These are phyloP conservation scores for Leccinum longicurvipes DNA, from an alignment of 768 basidiomycete genomes.

Conservation along the genomic window DNA sequence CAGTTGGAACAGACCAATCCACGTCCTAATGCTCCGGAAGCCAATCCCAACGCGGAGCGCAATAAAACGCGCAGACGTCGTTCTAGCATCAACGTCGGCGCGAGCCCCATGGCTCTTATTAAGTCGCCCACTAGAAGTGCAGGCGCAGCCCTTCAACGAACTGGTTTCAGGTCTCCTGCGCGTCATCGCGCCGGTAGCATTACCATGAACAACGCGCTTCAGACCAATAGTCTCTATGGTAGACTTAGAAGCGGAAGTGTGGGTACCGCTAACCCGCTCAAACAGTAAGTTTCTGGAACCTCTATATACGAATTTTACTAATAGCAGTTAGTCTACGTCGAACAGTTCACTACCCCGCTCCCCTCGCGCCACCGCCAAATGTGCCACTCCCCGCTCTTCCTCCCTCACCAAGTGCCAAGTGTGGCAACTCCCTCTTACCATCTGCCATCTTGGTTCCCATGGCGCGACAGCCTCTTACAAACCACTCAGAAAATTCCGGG, in stretches of 20 bases:
- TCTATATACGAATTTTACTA: constrained; percentile 1
- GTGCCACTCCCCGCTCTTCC: constrained; percentile 30
- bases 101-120: constrained; percentile 54
- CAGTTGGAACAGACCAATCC: constrained; percentile 25
- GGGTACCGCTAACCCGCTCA: constrained; percentile 29
- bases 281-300: constrained; percentile 29
- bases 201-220: constrained; percentile 31
- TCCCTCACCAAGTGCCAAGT: constrained; percentile 19
- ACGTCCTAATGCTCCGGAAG: constrained; percentile 22
- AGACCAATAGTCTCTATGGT: constrained; percentile 44
- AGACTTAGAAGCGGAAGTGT: constrained; percentile 55
- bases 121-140: constrained; percentile 55
- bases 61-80: constrained; percentile 58
- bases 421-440: constrained; percentile 14
- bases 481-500: neutral
- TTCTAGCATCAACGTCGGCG: constrained; percentile 55
- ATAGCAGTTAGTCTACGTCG: constrained; percentile 37
- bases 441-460: constrained; percentile 15
- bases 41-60: constrained; percentile 21
- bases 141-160: constrained; percentile 47
- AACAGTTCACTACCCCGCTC: constrained; percentile 30
- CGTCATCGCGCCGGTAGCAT: constrained; percentile 49
- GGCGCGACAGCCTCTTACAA: constrained; percentile 19
- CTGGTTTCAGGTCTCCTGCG: constrained; percentile 36
- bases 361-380: constrained; percentile 27